These are phyloP conservation scores for Blastocrithidia nonstop DNA, from an alignment of 208 protist genomes.

Conservation along the genomic window DNA sequence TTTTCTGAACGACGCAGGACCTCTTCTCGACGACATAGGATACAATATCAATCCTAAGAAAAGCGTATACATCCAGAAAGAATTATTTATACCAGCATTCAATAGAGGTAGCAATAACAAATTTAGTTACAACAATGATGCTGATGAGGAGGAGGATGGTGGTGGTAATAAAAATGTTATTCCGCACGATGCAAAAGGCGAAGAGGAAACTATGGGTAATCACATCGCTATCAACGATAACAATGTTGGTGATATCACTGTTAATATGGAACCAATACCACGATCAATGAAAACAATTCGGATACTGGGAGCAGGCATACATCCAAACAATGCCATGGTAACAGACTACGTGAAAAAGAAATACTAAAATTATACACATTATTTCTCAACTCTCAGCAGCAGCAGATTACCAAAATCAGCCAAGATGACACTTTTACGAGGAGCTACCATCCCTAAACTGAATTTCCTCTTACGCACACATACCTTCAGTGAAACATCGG, in stretches of 20 bases:
- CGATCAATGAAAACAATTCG: background rate
- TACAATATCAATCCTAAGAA: slow-evolving; percentile 15
- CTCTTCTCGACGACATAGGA: slow-evolving; percentile 4
- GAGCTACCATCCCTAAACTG: slow-evolving; percentile 7
- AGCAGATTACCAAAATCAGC: background rate
- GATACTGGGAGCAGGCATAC: slow-evolving; percentile 12
- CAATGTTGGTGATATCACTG: no score
- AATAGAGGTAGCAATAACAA: background rate
- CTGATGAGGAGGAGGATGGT: no score
- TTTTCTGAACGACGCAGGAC: slow-evolving; percentile 4
- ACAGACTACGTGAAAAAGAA: slow-evolving; percentile 1
- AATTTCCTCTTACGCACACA: slow-evolving; percentile 14
- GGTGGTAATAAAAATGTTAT: background rate
- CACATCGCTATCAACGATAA: no score
- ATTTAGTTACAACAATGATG: background rate
- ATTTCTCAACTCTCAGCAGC: slow-evolving; percentile 5
- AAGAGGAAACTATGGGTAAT: no score
- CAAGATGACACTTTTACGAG: slow-evolving; percentile 7
- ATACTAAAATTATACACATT: slow-evolving; percentile 3
- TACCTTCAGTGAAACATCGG: slow-evolving; percentile 1
- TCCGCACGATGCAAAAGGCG: background rate
- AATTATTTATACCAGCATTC: no score
- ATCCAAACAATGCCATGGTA: background rate
- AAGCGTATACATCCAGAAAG: slow-evolving; percentile 4
- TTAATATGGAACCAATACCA: slow-evolving; percentile 3